phyloP scores from a whole-genome alignment of 345 rosid genomes.

The Euphorbia tirucalli region DNA sequence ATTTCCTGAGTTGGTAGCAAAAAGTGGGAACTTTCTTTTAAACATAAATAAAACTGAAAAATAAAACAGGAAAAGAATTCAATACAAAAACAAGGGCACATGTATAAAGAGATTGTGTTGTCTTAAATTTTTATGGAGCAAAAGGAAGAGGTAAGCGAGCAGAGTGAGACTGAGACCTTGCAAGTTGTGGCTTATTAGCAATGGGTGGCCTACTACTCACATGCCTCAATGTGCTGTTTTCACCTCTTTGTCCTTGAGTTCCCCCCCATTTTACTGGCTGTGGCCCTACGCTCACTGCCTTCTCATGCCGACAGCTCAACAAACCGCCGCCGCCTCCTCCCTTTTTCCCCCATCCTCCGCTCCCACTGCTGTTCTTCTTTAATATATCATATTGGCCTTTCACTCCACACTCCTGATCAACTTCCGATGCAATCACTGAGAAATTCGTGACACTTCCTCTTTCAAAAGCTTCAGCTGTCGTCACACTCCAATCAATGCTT shows the following conservation, averaged over 20 bases:
- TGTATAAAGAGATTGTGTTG: background rate
- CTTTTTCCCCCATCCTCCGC: slow-evolving; percentile 22
- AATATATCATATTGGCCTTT: background rate
- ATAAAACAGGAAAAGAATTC: background rate
- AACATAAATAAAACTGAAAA: background rate
- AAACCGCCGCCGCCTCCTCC: slow-evolving; percentile 34
- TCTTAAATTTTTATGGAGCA: slow-evolving; percentile 14
- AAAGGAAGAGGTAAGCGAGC: slow-evolving; percentile 36
- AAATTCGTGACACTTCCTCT: slow-evolving; percentile 41
- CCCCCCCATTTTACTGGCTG: slow-evolving; percentile 40
- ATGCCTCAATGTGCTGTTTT: slow-evolving; percentile 32
- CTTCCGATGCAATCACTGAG: slow-evolving; percentile 50
- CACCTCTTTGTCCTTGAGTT: slow-evolving; percentile 15
- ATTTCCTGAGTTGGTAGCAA: too few species aligned
- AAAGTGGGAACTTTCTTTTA: background rate
- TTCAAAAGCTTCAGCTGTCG: slow-evolving; percentile 66
- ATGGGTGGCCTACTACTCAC: slow-evolving; percentile 39
- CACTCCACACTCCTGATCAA: slow-evolving; percentile 11
- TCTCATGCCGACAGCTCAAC: slow-evolving; percentile 71
- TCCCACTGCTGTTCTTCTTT: background rate
- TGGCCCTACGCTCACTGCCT: slow-evolving; percentile 76
- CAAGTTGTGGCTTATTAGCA: slow-evolving; percentile 34
- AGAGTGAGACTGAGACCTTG: slow-evolving; percentile 36
- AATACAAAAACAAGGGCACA: background rate
- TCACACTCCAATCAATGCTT: slow-evolving; percentile 89